Evolutionary conservation across 495 filamentous ascomycete genomes (phyloP).

Genomic region (Podospora pseudocomata): DNA sequence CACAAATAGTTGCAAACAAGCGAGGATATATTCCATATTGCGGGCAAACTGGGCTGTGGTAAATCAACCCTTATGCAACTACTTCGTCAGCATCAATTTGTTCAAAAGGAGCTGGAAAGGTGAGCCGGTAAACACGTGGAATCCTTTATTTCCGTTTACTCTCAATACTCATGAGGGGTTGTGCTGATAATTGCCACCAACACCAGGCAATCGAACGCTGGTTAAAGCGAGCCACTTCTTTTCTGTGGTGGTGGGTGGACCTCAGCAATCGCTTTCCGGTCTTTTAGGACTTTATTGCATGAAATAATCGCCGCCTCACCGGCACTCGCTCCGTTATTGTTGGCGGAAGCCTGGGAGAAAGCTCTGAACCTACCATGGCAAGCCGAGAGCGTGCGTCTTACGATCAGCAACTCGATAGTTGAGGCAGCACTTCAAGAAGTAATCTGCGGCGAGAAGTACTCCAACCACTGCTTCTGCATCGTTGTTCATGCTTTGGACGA

Average conservation of each 20-base stretch:
- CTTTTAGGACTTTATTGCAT: constrained; percentile 9
- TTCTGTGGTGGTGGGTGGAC: not conserved
- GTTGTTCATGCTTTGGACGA: constrained; percentile 37
- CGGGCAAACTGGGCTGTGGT: constrained; percentile 12
- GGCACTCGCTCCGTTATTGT: not conserved
- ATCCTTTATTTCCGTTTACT: too few species aligned
- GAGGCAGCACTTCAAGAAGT: not conserved
- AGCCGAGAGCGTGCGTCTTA: not conserved
- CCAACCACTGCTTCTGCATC: not conserved
- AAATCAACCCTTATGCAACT: constrained; percentile 14
- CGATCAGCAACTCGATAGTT: not conserved
- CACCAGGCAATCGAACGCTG: not conserved
- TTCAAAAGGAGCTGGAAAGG: not conserved
- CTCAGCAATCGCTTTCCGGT: not conserved
- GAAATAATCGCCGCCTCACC: constrained; percentile 5
- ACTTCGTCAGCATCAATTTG: not conserved
- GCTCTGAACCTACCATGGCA: not conserved
- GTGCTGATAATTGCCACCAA: too few species aligned
- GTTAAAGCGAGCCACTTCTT: constrained; percentile 10
- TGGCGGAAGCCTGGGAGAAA: not conserved
- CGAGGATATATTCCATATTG: constrained; percentile 7
- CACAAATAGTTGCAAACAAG: constrained; percentile 5
- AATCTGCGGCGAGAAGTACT: not conserved
- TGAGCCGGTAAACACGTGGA: constrained; percentile 8
- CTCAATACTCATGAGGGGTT: too few species aligned